phyloP scores from a whole-genome alignment of 2,329 filamentous ascomycete species.

The Aspergillus novofumigatus region DNA sequence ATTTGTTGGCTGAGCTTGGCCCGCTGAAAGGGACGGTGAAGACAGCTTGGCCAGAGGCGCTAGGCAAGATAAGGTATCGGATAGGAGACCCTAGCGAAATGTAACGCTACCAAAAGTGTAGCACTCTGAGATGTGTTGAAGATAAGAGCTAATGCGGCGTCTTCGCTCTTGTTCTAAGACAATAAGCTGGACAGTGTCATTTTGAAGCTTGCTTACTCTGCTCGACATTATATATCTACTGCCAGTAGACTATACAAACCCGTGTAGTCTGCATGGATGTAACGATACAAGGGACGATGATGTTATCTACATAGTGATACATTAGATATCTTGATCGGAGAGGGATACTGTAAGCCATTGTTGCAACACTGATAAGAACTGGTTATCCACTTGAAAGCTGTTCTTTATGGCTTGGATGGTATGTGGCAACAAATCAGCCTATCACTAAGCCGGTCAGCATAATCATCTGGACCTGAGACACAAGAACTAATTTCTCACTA shows the following conservation, averaged over 20 bases:
- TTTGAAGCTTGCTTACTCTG: background rate
- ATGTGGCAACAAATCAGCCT: too few relatives aligned
- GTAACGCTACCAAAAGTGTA: background rate
- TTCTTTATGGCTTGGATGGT: background rate
- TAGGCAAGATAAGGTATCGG: background rate
- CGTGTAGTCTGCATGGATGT: background rate
- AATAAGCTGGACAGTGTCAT: too few relatives aligned
- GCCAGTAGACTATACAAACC: too few relatives aligned
- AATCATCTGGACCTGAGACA: too few relatives aligned
- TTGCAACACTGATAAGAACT: background rate
- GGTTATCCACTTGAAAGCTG: background rate
- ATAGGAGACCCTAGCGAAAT: background rate
- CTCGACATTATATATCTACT: too few relatives aligned
- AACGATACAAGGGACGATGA: background rate
- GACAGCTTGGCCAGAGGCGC: background rate
- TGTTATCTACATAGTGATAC: too few relatives aligned
- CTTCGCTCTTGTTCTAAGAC: background rate
- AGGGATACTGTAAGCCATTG: background rate
- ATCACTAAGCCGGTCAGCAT: too few relatives aligned
- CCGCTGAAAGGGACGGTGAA: background rate
- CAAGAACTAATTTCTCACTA: too few relatives aligned
- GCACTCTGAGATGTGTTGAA: background rate
- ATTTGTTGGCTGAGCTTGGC: background rate
- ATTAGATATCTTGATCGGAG: too few relatives aligned
- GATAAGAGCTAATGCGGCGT: background rate